Base-by-base conservation (phyloP, 257 asterid genomes). In the Fraxinus excelsior region DNA sequence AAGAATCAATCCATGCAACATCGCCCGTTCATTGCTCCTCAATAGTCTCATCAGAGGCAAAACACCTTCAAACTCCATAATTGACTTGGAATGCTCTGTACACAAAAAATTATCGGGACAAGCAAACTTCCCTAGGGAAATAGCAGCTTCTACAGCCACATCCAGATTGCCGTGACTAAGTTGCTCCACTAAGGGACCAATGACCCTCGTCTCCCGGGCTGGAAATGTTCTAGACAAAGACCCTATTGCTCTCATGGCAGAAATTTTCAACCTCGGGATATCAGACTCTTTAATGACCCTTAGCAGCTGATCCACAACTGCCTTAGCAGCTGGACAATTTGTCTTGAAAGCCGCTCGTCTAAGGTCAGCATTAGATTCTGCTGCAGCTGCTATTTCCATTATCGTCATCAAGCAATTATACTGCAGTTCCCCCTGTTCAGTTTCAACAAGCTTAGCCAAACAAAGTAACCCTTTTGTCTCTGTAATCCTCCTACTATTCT, bases 401-500 rank as follows among this genome's bases (percentile, higher is more conserved):
- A 91, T 79, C 1, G 93, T 81, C 96, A 90, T 91, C 82, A 91
- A 74, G 75, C 97, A 93, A 71, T 87, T 93, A 26, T 23, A 69
- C 77, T 87, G 87, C 84, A 93, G 72, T 40, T 91, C 96, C 0
- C 89, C 96, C 73, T 85, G 79, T 80, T 91, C 96, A 13, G 53
- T 88, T 81, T 90, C 97, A 5, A 91, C 87, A 25, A 93, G 84
- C 91, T 91, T 93, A 9, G 93, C 98, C 78, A 91, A 78, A 86
- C 98, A 91, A 28, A 93, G 94, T 79, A 93, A 86, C 56, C 94
- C 97, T 76, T 90, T 93, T 1, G 97, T 88, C 83, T 93, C 97
- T 0, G 96, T 86, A 31, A 93, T 91, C 78, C 89, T 87, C 78
- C 76, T 83, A 73, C 96, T 93, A 70, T 91, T 93, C 8, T 85